These are phyloP conservation scores for Claviceps spartinae DNA, from an alignment of 2,329 filamentous ascomycete species.

Conservation along the genomic window DNA sequence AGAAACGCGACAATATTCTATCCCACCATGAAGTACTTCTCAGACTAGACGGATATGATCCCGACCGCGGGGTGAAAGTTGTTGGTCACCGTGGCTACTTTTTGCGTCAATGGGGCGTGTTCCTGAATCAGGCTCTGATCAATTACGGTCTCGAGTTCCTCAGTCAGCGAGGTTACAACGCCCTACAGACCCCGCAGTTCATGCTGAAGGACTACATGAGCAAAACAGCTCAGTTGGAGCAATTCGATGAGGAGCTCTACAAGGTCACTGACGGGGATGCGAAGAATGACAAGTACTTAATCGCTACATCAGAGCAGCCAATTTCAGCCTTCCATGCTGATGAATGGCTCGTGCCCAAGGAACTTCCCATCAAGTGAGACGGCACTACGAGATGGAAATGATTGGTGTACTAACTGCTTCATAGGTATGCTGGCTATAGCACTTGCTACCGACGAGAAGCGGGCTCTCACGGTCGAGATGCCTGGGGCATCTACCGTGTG, in stretches of 20 bases:
- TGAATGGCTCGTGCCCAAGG: conserved; percentile 77
- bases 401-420: neutral
- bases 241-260: conserved; percentile 97
- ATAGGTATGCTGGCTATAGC: conserved; percentile 83
- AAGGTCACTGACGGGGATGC: conserved; percentile 85
- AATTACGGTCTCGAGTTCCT: conserved; percentile 93
- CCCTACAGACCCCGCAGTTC: conserved; percentile 80
- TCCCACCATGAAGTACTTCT: conserved; percentile 92
- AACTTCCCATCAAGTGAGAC: conserved; percentile 70
- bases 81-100: conserved; percentile 93
- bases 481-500: conserved; percentile 95
- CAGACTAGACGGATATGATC: conserved; percentile 81
- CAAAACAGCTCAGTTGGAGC: conserved; percentile 91
- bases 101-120: conserved; percentile 76
- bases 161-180: conserved; percentile 63
- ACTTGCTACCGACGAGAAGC: conserved; percentile 96
- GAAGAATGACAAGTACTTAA: conserved; percentile 69
- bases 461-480: conserved; percentile 72
- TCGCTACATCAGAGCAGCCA: conserved; percentile 84
- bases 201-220: conserved; percentile 95
- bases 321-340: conserved; percentile 85
- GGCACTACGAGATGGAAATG: neutral
- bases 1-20: conserved; percentile 58
- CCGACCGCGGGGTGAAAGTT: conserved; percentile 83
- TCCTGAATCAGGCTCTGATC: conserved; percentile 82